Evolutionary conservation across 2,329 filamentous ascomycete genomes (phyloP).

Genomic region (Talaromyces marneffei): DNA sequence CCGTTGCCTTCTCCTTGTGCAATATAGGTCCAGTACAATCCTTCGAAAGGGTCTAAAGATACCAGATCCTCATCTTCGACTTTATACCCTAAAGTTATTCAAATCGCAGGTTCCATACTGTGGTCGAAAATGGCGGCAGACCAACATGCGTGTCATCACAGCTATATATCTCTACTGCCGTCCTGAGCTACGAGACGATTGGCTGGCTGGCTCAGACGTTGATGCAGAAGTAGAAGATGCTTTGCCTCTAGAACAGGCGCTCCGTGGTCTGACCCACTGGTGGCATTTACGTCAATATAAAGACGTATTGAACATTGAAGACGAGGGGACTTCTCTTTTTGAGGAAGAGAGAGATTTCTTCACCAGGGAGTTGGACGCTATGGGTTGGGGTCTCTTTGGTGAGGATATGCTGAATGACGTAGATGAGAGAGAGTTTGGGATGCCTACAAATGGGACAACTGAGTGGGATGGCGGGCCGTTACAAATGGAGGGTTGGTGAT

Average conservation of each 20-base stretch:
- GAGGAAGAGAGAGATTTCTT: slow-evolving; percentile 76
- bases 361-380: slow-evolving; percentile 66
- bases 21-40: slow-evolving; percentile 91
- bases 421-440: slow-evolving; percentile 23
- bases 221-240: slow-evolving; percentile 93
- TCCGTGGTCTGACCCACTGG: slow-evolving; percentile 89
- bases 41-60: slow-evolving; percentile 87
- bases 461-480: slow-evolving; percentile 35
- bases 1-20: slow-evolving; percentile 84
- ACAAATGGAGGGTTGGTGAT: slow-evolving; percentile 31
- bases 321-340: slow-evolving; percentile 50
- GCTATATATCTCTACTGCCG: slow-evolving; percentile 91
- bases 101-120: slow-evolving; percentile 98
- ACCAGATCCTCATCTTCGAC: slow-evolving; percentile 76
- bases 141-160: slow-evolving; percentile 98
- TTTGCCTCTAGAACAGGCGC: slow-evolving; percentile 81
- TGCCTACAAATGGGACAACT: slow-evolving; percentile 25
- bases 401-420: slow-evolving; percentile 30
- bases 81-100: slow-evolving; percentile 96
- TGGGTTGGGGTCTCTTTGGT: slow-evolving; percentile 48
- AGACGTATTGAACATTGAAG: slow-evolving; percentile 57
- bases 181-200: slow-evolving; percentile 89
- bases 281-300: slow-evolving; percentile 80
- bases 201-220: slow-evolving; percentile 82
- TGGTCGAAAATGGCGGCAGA: slow-evolving; percentile 94